Base-by-base conservation (phyloP, 1,284 basidiomycete genomes). In the Marasmius sp. region DNA sequence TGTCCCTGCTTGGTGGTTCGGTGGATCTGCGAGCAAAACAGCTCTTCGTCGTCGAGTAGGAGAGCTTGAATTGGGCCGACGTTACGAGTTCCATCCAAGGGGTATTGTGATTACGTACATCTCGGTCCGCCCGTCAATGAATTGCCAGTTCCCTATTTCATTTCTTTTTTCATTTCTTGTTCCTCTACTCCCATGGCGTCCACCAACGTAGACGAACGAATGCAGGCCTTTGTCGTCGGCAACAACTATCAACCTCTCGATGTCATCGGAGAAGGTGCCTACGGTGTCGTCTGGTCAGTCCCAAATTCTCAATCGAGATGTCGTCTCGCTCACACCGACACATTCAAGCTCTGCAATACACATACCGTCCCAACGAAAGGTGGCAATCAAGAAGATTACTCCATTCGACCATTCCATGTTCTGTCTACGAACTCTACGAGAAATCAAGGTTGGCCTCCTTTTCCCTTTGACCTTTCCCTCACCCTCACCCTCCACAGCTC, bases 391-490 rank as follows among this genome's bases (percentile, higher is more conserved):
- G 80, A 92, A 91, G 77, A 87, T 93, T 67, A 85, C 88, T n/a
- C 92, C 91, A 1, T 93, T 93, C 70, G 92, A 93, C 65, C 92
- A 93, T 71, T 87, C 88, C 16, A 82, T 93, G 75, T 93, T 91
- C 76, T 89, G 88, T 66, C 73, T 93, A 60, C 81, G 92, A 60
- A 93, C 92, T 0, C 76, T 94, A 56, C 80, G 91, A 62, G 92
- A 93, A 74, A 80, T 93, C 70, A 93, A 94, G 77, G 43, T 45
- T 16, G 5, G 14, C 20, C 43, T 9, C 14, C 43, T 45, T 88
- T 88, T 0, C 93, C 93, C 1, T 94, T 94, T 67, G 93, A 94
- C 74, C 92, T 94, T 69, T 86, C 89, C 61, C 93, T 94, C 92
- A 94, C 93, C 76, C 84, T 92, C 52, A 94, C 93, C 22, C 83